A percentile compares a stretch with the other conserved stretches of the same genome.
Conservation (phyloP, 2,329 filamentous ascomycete genomes). For the Colletotrichum neosansevieriae region DNA sequence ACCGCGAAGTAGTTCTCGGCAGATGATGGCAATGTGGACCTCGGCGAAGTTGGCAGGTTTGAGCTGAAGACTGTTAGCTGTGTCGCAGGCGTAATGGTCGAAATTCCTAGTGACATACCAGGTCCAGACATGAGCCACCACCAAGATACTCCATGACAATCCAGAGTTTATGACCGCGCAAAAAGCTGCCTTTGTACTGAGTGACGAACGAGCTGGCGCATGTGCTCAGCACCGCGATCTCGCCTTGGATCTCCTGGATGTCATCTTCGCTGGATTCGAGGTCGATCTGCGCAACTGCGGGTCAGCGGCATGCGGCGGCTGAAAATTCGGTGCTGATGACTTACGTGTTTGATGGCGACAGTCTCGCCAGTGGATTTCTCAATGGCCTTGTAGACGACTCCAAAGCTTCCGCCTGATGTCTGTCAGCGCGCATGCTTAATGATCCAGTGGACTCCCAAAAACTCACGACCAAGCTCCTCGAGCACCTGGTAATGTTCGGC, state of each 20-base stretch:
- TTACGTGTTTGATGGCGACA: conserved; percentile 95
- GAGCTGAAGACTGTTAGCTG: conserved; percentile 68
- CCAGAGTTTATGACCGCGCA: conserved; percentile 97
- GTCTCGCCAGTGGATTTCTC: conserved; percentile 91
- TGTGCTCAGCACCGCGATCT: conserved; percentile 94
- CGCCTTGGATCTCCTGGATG: conserved; percentile 97
- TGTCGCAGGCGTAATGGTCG: conserved; percentile 29
- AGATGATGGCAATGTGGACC: conserved; percentile 92
- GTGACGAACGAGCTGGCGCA: conserved; percentile 95
- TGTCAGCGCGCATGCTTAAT: conserved; percentile 21
- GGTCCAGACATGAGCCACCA: conserved; percentile 92
- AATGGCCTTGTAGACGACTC: conserved; percentile 96
- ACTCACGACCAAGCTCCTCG: conserved; percentile 94
- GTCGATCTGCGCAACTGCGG: conserved; percentile 77
- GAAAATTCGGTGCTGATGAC: conserved; percentile 48
- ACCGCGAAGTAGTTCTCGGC: conserved; percentile 88
- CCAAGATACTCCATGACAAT: conserved; percentile 99
- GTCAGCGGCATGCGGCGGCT: not conserved
- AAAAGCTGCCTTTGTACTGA: conserved; percentile 95
- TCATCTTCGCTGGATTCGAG: conserved; percentile 99
- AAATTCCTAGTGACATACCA: conserved; percentile 69
- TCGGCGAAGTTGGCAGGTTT: conserved; percentile 92
- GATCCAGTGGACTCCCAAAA: not conserved
- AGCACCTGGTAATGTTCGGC: conserved; percentile 93
- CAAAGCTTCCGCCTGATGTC: conserved; percentile 87